Evolutionary conservation across 1,284 basidiomycete genomes (phyloP), one percentile per base, ranked within the genome.

Genomic region (Apiotrichum montevideense): DNA sequence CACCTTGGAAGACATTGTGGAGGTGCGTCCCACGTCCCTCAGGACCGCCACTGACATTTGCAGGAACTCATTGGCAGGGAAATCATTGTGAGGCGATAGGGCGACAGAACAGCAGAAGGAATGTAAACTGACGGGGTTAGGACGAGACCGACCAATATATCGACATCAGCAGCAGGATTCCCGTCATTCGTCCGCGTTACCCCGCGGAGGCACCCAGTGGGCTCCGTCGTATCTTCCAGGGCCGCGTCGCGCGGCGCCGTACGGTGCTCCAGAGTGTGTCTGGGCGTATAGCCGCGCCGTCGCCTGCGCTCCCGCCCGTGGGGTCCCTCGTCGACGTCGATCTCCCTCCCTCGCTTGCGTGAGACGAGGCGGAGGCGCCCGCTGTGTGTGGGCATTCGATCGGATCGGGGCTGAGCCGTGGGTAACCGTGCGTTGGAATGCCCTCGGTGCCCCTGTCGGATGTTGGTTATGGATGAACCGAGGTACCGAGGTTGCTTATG

Each of bases 1-100:
- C 46, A 90, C 79, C 4, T 69, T 80, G 5, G 79, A 80, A 57
- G 79, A 80, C 58, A 77, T 79, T 14, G 77, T 80, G 11, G 79
- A 80, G 61, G 78, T 78, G 63, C 66, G 69, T 70, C 46, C 8
- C 33, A 32, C 8, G n/a, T 37, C 13, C 39, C 29, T 49, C 40
- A 53, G 49, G 50, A 51, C 33, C n/a, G 41, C 34, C 8, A 34
- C 53, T 2, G 2, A 42, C 41, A 11, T 6, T 21, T 21, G n/a
- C 64, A 71, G 66, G 72, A 73, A 50, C 54, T 75, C 45, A 70
- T 75, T 33, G 71, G 73, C 2, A 66, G 66, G 50, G 71, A 75
- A 57, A 75, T 75, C 45, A 72, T 75, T 13, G 72, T 73, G 46
- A 58, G 71, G 13, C 15, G 8, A 13, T 39, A 21, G 21, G 21